A percentile compares a stretch with the other conserved stretches of the same genome.
phyloP scores from a whole-genome alignment of 805 yeast genomes.

The Ogataea philodendri region DNA sequence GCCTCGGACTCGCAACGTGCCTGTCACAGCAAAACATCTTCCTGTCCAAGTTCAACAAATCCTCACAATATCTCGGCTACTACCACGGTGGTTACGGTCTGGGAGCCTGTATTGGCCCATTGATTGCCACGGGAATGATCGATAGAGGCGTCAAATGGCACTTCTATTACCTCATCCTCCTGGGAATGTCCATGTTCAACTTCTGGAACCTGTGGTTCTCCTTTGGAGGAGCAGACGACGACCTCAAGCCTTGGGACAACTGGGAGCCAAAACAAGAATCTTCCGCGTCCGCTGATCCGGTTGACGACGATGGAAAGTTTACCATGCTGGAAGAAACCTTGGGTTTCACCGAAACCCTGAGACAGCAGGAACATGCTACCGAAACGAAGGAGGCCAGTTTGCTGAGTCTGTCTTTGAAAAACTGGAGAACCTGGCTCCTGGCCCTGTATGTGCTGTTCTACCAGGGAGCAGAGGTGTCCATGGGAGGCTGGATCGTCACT shows the following conservation, averaged over 20 bases:
- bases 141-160: slow-evolving; percentile 53
- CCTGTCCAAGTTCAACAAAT: slow-evolving; percentile 47
- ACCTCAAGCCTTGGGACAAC: slow-evolving; percentile 38
- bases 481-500: slow-evolving; percentile 72
- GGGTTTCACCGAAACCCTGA: slow-evolving; percentile 17
- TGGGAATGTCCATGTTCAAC: slow-evolving; percentile 38
- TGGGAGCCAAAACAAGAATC: slow-evolving; percentile 24
- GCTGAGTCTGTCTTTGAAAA: slow-evolving; percentile 39
- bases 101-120: slow-evolving; percentile 70
- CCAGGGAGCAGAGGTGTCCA: slow-evolving; percentile 65
- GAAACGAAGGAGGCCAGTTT: slow-evolving; percentile 31
- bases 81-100: slow-evolving; percentile 70
- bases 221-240: slow-evolving; percentile 49
- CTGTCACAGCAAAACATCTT: slow-evolving; percentile 53
- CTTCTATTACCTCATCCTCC: slow-evolving; percentile 48
- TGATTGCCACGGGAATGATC: slow-evolving; percentile 56
- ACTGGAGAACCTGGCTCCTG: slow-evolving; percentile 44
- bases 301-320: slow-evolving; percentile 16
- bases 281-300: slow-evolving; percentile 4
- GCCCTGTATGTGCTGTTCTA: slow-evolving; percentile 58
- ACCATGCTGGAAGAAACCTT: slow-evolving; percentile 23
- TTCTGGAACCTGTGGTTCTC: slow-evolving; percentile 38
- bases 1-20: slow-evolving; percentile 51
- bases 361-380: slow-evolving; percentile 10
- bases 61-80: slow-evolving; percentile 57